These are phyloP conservation scores for Skeletonema potamos DNA, from an alignment of 108 stramenopile genomes.

Conservation along the genomic window DNA sequence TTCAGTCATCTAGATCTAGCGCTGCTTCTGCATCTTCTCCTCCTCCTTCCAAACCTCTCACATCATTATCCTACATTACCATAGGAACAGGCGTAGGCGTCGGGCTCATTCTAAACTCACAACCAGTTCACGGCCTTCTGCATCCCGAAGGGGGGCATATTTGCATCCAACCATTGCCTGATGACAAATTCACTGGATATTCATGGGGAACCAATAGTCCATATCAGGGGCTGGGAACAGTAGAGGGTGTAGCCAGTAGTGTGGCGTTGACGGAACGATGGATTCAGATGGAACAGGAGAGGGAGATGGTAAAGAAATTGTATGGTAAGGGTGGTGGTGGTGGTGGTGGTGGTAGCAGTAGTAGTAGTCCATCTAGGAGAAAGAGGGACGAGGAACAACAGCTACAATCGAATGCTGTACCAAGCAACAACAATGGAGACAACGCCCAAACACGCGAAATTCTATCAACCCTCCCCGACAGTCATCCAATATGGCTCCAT, in stretches of 20 bases:
- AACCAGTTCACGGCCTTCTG: constrained; percentile 88
- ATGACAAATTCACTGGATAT: constrained; percentile 81
- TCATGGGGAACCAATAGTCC: constrained; percentile 77
- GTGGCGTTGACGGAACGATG: constrained; percentile 82
- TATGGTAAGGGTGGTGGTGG: not conserved
- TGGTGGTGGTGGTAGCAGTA: not conserved
- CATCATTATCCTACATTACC: constrained; percentile 87
- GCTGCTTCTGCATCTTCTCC: no score
- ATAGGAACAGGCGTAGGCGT: constrained; percentile 97
- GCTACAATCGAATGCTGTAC: not conserved
- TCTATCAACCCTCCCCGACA: constrained; percentile 65
- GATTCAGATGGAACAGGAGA: constrained; percentile 12
- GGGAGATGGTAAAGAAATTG: constrained; percentile 2
- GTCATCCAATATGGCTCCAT: constrained; percentile 87
- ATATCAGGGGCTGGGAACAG: constrained; percentile 63
- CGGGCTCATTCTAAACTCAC: constrained; percentile 86
- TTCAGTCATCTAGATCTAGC: no score
- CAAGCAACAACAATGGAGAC: constrained; percentile 11
- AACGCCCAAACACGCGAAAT: constrained; percentile 29
- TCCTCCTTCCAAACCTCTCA: constrained; percentile 8
- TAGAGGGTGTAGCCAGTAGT: constrained; percentile 70
- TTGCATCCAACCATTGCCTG: constrained; percentile 57
- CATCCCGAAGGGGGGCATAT: constrained; percentile 96
- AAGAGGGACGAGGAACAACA: not conserved
- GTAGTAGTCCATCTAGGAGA: not conserved